These are phyloP conservation scores for Suillus subaureus DNA, from an alignment of 768 basidiomycete species.

Conservation along the genomic window DNA sequence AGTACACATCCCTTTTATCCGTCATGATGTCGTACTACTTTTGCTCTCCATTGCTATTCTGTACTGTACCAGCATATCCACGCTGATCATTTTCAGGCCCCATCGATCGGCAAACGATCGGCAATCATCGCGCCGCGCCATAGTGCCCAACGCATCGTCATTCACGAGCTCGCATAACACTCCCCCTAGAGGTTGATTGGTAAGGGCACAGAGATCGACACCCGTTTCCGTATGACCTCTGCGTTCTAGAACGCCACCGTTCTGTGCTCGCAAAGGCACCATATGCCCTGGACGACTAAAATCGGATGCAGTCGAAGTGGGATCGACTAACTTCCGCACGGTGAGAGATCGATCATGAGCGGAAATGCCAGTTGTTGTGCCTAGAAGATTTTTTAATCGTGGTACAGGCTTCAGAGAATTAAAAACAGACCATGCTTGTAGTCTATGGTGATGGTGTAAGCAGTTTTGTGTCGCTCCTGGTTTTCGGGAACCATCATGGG, in stretches of 20 bases:
- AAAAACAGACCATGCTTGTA: slow-evolving; percentile 71
- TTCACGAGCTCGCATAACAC: slow-evolving; percentile 93
- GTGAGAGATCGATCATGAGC: slow-evolving; percentile 93
- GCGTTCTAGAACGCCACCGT: slow-evolving; percentile 81
- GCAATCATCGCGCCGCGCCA: slow-evolving; percentile 94
- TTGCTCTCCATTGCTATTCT: slow-evolving; percentile 34
- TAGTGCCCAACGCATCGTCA: slow-evolving; percentile 82
- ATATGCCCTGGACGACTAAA: slow-evolving; percentile 95
- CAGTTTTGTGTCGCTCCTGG: slow-evolving; percentile 89
- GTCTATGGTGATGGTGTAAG: slow-evolving; percentile 95
- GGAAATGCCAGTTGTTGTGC: slow-evolving; percentile 95
- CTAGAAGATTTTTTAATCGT: slow-evolving; percentile 38
- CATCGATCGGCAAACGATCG: slow-evolving; percentile 86
- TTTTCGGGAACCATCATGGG: slow-evolving; percentile 95
- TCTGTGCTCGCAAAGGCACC: slow-evolving; percentile 87
- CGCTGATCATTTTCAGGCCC: slow-evolving; percentile 93
- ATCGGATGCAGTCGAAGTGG: slow-evolving; percentile 55
- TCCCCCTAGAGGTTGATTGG: slow-evolving; percentile 61
- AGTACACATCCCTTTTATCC: not conserved
- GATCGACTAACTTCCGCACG: slow-evolving; percentile 76
- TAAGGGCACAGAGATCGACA: slow-evolving; percentile 82
- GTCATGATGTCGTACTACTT: not conserved
- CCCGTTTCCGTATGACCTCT: slow-evolving; percentile 93
- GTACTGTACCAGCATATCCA: slow-evolving; percentile 73
- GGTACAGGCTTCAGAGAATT: too few species aligned